phyloP scores from a whole-genome alignment of 805 yeast genomes.

The Cyberlindnera petersonii region DNA sequence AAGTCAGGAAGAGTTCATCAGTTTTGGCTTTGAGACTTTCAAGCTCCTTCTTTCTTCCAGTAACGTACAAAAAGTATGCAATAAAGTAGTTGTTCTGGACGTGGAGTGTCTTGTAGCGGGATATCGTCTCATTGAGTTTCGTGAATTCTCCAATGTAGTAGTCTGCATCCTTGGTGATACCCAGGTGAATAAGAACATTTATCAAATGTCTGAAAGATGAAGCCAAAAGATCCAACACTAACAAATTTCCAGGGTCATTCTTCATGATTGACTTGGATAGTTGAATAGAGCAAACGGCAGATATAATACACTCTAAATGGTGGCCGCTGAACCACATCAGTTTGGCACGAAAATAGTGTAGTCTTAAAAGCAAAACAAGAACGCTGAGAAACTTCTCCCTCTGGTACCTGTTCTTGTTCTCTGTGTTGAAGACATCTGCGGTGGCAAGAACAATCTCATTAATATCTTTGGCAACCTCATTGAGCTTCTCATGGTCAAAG shows the following conservation, averaged over 20 bases:
- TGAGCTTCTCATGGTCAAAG: conserved; percentile 14
- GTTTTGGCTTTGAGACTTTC: conserved; percentile 8
- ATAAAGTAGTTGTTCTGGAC: conserved; percentile 23
- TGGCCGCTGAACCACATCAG: conserved; percentile 17
- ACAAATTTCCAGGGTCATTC: conserved; percentile 30
- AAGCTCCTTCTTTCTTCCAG: conserved; percentile 17
- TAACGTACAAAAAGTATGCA: conserved; percentile 17
- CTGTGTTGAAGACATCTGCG: conserved; percentile 8
- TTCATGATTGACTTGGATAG: conserved; percentile 50
- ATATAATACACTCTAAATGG: conserved; percentile 29
- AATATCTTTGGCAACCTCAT: conserved; percentile 9
- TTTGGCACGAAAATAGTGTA: conserved; percentile 20
- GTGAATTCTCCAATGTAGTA: conserved; percentile 49
- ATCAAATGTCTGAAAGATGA: conserved; percentile 39
- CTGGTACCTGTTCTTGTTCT: conserved; percentile 12
- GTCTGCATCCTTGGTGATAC: conserved; percentile 55
- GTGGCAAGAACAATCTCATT: background rate
- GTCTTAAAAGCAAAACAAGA: conserved; percentile 11
- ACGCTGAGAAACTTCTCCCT: conserved; percentile 13
- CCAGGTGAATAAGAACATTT: conserved; percentile 41
- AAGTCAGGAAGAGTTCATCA: conserved; percentile 15
- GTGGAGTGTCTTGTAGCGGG: conserved; percentile 9
- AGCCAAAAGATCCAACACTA: conserved; percentile 33
- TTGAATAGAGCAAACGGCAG: conserved; percentile 47
- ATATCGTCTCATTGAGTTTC: conserved; percentile 21